Conservation (phyloP, 73 alveolate genomes). For the Stentor roeselii region DNA sequence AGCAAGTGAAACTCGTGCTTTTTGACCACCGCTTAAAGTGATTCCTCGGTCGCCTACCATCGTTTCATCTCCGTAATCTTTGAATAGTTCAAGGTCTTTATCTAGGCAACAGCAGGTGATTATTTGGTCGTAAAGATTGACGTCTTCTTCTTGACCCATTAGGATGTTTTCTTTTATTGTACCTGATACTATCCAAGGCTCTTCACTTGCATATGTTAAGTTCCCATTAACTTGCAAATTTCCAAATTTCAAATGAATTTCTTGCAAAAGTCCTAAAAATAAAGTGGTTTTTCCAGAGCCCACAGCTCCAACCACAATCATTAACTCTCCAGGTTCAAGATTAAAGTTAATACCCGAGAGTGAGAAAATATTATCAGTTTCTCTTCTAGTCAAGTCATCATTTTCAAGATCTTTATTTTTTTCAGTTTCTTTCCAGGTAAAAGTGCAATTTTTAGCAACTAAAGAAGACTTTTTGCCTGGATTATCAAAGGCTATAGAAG, state of each 20-base stretch:
- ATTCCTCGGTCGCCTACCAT: constrained; percentile 66
- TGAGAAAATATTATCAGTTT: no score
- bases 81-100: constrained; percentile 36
- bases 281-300: constrained; percentile 27
- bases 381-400: no score
- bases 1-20: constrained; percentile 70
- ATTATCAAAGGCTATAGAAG: no score
- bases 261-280: not conserved
- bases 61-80: constrained; percentile 48
- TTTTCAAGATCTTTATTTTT: no score
- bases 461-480: no score
- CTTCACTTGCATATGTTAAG: not conserved
- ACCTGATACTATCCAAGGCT: constrained; percentile 43
- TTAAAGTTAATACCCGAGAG: no score
- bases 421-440: no score
- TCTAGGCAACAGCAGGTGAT: constrained; percentile 53
- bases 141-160: constrained; percentile 51
- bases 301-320: constrained; percentile 24
- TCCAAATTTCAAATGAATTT: not conserved
- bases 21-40: constrained; percentile 67
- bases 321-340: constrained; percentile 24
- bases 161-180: constrained; percentile 56
- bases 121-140: constrained; percentile 48
- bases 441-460: no score
- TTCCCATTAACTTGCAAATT: not conserved